These are phyloP conservation scores for Avena atlantica DNA, from an alignment of 176 grass and related monocot genomes.

Conservation along the genomic window DNA sequence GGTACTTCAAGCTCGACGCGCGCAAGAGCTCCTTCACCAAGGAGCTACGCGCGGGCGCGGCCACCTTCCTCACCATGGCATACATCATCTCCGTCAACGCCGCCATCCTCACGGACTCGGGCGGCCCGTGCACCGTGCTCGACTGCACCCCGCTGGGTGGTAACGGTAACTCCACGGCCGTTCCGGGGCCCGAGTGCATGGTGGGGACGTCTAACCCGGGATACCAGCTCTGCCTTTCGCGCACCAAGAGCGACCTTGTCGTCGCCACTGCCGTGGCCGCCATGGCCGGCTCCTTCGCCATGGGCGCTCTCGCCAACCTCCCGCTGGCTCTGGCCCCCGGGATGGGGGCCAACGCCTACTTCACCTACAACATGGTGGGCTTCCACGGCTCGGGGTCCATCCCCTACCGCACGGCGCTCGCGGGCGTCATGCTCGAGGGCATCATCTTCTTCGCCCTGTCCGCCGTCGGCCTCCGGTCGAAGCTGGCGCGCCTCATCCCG, in stretches of 20 bases:
- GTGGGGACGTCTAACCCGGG: conserved; percentile 25
- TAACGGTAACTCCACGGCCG: conserved; percentile 1
- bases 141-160: conserved; percentile 42
- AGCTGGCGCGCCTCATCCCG: conserved; percentile 58
- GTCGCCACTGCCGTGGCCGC: conserved; percentile 60
- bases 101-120: conserved; percentile 65
- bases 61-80: conserved; percentile 77
- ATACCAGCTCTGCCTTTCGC: conserved; percentile 52
- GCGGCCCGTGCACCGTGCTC: conserved; percentile 53
- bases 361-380: conserved; percentile 77
- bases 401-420: conserved; percentile 60
- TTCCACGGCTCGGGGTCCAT: conserved; percentile 64
- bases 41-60: conserved; percentile 63
- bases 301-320: conserved; percentile 67
- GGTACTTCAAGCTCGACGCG: conserved; percentile 71
- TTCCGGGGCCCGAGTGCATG: conserved; percentile 41
- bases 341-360: conserved; percentile 77
- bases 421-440: conserved; percentile 65
- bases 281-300: conserved; percentile 54
- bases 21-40: conserved; percentile 71
- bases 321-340: conserved; percentile 66
- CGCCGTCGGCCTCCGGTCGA: conserved; percentile 52
- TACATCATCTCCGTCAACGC: conserved; percentile 83
- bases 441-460: conserved; percentile 57
- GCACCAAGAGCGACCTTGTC: conserved; percentile 61